Conservation (phyloP, 31 red algal species). For the Odonthalia washingtoniensis region DNA sequence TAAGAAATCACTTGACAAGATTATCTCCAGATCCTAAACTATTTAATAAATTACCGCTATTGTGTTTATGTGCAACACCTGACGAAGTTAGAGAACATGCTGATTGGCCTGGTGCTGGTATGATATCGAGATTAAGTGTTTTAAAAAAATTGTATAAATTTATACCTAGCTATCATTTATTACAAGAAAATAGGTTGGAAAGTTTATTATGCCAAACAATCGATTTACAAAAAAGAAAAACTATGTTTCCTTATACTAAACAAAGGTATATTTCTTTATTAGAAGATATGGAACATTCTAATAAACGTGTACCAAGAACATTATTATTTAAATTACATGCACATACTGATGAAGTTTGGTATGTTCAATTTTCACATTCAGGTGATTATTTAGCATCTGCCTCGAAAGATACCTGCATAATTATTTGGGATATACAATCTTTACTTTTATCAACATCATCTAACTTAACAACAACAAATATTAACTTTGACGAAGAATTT, state of each 20-base stretch:
- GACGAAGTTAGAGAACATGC: constrained; percentile 79
- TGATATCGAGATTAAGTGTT: constrained; percentile 55
- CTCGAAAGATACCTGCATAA: constrained; percentile 78
- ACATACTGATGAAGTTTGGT: constrained; percentile 98
- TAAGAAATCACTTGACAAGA: constrained; percentile 69
- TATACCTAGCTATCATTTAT: constrained; percentile 67
- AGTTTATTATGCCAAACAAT: constrained; percentile 83
- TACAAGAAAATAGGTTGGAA: constrained; percentile 85
- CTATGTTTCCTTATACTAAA: constrained; percentile 89
- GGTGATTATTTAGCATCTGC: constrained; percentile 87
- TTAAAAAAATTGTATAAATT: constrained; percentile 74
- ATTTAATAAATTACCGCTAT: constrained; percentile 75
- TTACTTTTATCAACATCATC: constrained; percentile 45
- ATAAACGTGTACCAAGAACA: constrained; percentile 74
- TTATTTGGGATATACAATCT: constrained; percentile 73
- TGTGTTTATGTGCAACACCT: constrained; percentile 75
- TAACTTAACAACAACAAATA: constrained; percentile 49
- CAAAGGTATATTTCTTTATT: constrained; percentile 78
- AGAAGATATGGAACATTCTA: constrained; percentile 89
- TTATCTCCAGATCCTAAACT: constrained; percentile 64
- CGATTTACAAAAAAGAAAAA: constrained; percentile 64
- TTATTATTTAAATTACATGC: constrained; percentile 64
- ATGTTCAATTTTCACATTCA: constrained; percentile 95
- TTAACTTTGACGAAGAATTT: too few species aligned
- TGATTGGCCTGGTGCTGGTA: constrained; percentile 77